Percentiles rank a stretch among this genome's conserved stretches.
Conservation (phyloP, 2,329 filamentous ascomycete genomes). For the Exophiala sideris region DNA sequence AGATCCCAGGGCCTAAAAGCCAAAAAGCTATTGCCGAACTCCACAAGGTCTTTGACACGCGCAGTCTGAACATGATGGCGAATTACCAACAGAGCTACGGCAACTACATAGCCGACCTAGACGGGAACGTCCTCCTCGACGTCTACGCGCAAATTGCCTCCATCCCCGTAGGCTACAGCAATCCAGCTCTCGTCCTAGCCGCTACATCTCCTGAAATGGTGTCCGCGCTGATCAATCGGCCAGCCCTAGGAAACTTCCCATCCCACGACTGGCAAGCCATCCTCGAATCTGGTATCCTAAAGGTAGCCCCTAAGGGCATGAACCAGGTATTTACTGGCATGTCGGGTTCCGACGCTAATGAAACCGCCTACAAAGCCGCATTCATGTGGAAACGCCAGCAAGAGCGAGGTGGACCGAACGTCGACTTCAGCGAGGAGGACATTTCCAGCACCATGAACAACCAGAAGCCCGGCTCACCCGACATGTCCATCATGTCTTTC, state of each 20-base stretch:
- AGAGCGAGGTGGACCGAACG: constrained; percentile 72
- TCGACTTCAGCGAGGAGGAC: constrained; percentile 77
- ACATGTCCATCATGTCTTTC: constrained; percentile 85
- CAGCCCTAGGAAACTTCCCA: constrained; percentile 71
- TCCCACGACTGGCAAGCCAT: constrained; percentile 78
- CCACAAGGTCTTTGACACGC: constrained; percentile 76
- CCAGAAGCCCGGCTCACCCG: constrained; percentile 70
- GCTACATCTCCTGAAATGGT: constrained; percentile 76
- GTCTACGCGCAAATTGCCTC: constrained; percentile 80
- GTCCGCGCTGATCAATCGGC: constrained; percentile 78
- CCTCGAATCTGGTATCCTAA: constrained; percentile 75
- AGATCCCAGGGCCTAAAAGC: constrained; percentile 73
- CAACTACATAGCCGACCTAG: constrained; percentile 65
- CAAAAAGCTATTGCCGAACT: constrained; percentile 67
- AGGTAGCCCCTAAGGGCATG: constrained; percentile 76
- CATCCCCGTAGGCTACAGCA: constrained; percentile 91
- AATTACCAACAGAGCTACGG: constrained; percentile 72
- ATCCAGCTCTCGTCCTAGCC: constrained; percentile 67
- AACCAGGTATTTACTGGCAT: constrained; percentile 89
- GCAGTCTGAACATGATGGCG: constrained; percentile 77
- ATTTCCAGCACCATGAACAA: constrained; percentile 75
- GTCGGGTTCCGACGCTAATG: constrained; percentile 88
- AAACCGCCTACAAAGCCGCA: constrained; percentile 90
- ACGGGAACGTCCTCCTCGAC: constrained; percentile 51
- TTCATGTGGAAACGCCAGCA: constrained; percentile 87